These are phyloP conservation scores for Gastrodia elata DNA, from an alignment of 106 monocot species.

Conservation along the genomic window DNA sequence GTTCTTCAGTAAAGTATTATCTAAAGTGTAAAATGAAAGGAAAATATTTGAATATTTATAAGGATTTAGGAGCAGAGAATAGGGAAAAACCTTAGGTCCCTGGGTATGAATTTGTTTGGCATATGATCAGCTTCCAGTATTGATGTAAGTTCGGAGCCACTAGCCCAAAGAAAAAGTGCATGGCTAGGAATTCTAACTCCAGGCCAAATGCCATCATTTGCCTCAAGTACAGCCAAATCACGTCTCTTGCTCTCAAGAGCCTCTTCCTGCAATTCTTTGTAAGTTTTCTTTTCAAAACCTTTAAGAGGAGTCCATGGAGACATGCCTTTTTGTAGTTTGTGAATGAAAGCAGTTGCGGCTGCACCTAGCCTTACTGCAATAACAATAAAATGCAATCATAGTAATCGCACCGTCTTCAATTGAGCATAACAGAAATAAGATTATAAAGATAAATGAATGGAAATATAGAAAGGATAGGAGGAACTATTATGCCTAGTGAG, in stretches of 20 bases:
- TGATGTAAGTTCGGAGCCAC: slow-evolving; percentile 74
- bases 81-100: slow-evolving; percentile 49
- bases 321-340: slow-evolving; percentile 75
- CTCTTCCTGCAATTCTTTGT: slow-evolving; percentile 73
- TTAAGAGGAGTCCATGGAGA: slow-evolving; percentile 68
- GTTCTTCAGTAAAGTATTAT: not conserved
- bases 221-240: slow-evolving; percentile 82
- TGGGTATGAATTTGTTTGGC: slow-evolving; percentile 83
- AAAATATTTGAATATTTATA: not conserved
- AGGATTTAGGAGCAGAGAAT: not conserved
- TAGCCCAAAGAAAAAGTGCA: slow-evolving; percentile 87
- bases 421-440: not conserved
- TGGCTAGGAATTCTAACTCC: slow-evolving; percentile 79
- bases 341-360: slow-evolving; percentile 65
- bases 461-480: not conserved
- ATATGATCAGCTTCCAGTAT: slow-evolving; percentile 70
- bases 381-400: not conserved
- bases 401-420: not conserved
- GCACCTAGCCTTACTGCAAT: slow-evolving; percentile 70
- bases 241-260: slow-evolving; percentile 81
- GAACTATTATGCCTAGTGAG: not conserved
- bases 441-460: not conserved
- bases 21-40: not conserved
- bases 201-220: slow-evolving; percentile 81
- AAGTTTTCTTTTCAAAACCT: slow-evolving; percentile 73